Evolutionary conservation across 1,284 basidiomycete species (phyloP).

Genomic region (Ceratobasidium sp.): DNA sequence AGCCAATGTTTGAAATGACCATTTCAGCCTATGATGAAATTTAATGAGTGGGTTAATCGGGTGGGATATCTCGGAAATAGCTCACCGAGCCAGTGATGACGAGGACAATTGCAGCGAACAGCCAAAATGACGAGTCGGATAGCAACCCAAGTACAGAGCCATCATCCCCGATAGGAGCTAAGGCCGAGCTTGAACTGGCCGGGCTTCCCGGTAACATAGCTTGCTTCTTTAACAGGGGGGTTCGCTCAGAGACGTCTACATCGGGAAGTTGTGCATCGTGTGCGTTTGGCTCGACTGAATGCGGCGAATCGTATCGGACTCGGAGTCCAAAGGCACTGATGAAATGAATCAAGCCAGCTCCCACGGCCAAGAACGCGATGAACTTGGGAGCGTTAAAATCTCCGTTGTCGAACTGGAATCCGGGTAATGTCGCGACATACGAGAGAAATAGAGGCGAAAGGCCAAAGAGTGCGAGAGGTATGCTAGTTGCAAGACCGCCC

Average conservation of each 20-base stretch:
- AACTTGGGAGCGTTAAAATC: conserved; percentile 67
- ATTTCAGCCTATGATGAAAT: conserved; percentile 69
- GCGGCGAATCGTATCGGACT: conserved; percentile 35
- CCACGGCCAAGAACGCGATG: conserved; percentile 65
- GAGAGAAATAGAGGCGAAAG: conserved; percentile 79
- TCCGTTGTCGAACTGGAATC: conserved; percentile 59
- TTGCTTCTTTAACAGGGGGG: conserved; percentile 59
- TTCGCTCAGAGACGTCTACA: conserved; percentile 15
- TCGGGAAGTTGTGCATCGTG: conserved; percentile 15
- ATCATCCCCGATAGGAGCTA: conserved; percentile 37
- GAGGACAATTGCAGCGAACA: conserved; percentile 58
- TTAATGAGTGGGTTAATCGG: neutral
- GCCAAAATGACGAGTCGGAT: conserved; percentile 70
- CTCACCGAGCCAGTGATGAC: conserved; percentile 62
- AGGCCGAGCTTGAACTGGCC: conserved; percentile 3
- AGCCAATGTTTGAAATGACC: conserved; percentile 81
- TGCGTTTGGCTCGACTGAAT: neutral
- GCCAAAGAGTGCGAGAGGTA: conserved; percentile 75
- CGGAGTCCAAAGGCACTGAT: conserved; percentile 63
- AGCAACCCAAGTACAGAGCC: conserved; percentile 61
- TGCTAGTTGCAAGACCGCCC: conserved; percentile 64
- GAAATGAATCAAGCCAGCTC: conserved; percentile 65
- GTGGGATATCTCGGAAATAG: neutral
- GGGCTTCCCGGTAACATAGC: conserved; percentile 53
- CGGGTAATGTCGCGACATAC: conserved; percentile 68